Evolutionary conservation across 2,329 filamentous ascomycete genomes (phyloP), one percentile per base, ranked within the genome.

Genomic region (Aspergillus uvarum): DNA sequence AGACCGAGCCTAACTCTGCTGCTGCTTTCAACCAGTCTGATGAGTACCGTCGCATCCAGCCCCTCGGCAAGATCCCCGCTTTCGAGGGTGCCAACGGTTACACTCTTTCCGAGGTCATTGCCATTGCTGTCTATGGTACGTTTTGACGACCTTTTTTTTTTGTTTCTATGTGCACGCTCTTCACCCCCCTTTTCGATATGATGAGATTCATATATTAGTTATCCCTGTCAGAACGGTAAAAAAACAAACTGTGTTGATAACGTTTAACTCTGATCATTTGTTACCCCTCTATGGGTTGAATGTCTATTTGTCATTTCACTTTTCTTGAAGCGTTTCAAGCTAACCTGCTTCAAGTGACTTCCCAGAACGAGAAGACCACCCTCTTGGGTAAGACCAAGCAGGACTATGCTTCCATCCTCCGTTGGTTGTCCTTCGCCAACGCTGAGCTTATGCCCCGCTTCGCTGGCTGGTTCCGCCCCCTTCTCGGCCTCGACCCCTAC

Each of bases 351-450:
- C 56, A 62, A 98, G 95, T 99, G 78, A 92, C 95, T 74, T 98
- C 95, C 72, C 95, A 99, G 84, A 99, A 99, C 81, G 95, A 98
- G 89, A 98, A 98, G 90, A 99, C 95, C 73, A 96, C 92, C 71
- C 92, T 99, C 69, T 88, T 99, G 73, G 95, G 95, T 77, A 98
- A 98, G 89, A 99, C 93, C 83, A 99, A 99, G 90, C 94, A 99
- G 85, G 95, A 99, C 88, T 94, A 98, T 81, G 95, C 95, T 72
- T 93, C 93, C 70, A 99, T 99, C 80, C 85, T 99, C 77, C 91
- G 90, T 82, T 99, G 95, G 95, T 88, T 97, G 89, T 98, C 94
- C 68, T 98, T 89, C 82, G 90, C 89, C 87, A 99, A 98, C 88
- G 78, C 81, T 62, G 94, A 99, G 84, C 78, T 97, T 73, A 84